A percentile compares a stretch with the other conserved stretches of the same genome.
phyloP scores from a whole-genome alignment of 495 filamentous ascomycete species.

The Beverwykella pulmonaria region DNA sequence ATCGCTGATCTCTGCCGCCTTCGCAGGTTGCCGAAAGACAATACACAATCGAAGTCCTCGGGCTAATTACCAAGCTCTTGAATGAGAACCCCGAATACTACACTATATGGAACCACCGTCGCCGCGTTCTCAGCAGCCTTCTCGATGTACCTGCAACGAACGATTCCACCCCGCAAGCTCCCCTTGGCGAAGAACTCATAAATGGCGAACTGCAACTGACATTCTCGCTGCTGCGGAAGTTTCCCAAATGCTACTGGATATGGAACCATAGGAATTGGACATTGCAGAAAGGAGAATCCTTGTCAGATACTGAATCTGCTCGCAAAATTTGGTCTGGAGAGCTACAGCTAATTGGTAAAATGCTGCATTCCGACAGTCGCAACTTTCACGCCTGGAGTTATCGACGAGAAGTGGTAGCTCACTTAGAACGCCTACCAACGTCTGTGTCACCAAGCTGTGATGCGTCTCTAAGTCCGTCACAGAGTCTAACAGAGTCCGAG shows the following conservation, averaged over 20 bases:
- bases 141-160: conserved; percentile 36
- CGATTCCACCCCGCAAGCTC: neutral
- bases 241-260: conserved; percentile 99
- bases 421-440: conserved; percentile 60
- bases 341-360: conserved; percentile 76
- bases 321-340: conserved; percentile 79
- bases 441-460: conserved; percentile 30
- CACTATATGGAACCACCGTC: conserved; percentile 95
- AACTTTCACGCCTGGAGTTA: conserved; percentile 99
- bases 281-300: conserved; percentile 66
- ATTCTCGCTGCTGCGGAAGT: conserved; percentile 77
- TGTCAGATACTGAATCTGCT: conserved; percentile 58
- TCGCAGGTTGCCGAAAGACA: conserved; percentile 58
- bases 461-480: neutral
- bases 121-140: conserved; percentile 60
- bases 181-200: conserved; percentile 47
- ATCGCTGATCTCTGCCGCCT: neutral
- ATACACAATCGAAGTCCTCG: conserved; percentile 67
- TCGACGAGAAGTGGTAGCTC: conserved; percentile 69
- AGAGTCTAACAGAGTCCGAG: conserved; percentile 62
- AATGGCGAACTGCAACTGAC: conserved; percentile 73
- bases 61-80: conserved; percentile 78
- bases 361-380: conserved; percentile 80
- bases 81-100: conserved; percentile 95
- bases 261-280: conserved; percentile 97